Conservation (phyloP, 2,329 filamentous ascomycete species). For the Colletotrichum sp. region DNA sequence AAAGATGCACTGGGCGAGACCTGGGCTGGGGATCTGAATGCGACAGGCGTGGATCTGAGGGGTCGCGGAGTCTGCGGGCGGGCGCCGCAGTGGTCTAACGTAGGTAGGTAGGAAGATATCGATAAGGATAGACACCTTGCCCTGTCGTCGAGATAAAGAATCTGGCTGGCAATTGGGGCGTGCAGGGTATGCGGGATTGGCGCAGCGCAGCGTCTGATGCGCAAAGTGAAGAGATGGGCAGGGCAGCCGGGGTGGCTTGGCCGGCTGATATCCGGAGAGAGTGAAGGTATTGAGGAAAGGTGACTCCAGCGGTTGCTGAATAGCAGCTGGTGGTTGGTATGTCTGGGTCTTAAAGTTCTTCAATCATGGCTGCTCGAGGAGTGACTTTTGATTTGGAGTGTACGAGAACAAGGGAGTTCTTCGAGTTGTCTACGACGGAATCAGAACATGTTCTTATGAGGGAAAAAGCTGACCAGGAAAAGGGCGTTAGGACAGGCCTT, state of each 20-base stretch:
- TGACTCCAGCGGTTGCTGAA: neutral
- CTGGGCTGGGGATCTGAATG: neutral
- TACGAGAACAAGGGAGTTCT: neutral
- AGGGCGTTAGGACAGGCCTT: neutral
- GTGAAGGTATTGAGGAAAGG: neutral
- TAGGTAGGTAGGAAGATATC: neutral
- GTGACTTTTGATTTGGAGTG: neutral
- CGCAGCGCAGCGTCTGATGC: conserved; percentile 5
- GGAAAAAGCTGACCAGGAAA: neutral
- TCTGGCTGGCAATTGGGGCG: neutral
- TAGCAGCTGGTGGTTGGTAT: neutral
- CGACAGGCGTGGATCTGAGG: neutral
- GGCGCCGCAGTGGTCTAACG: neutral
- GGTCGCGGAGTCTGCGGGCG: conserved; percentile 1
- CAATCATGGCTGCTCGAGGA: neutral
- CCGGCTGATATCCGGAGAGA: neutral
- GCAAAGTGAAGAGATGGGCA: neutral
- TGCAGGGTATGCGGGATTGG: conserved; percentile 1
- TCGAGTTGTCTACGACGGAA: neutral
- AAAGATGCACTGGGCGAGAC: neutral
- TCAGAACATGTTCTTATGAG: neutral
- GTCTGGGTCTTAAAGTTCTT: neutral
- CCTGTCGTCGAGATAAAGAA: conserved; percentile 19
- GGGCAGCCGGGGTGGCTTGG: neutral
- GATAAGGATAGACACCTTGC: neutral